Evolutionary conservation across 306 rosid species (phyloP), one percentile per base, ranked within the genome.

Genomic region (Cicer bijugum): DNA sequence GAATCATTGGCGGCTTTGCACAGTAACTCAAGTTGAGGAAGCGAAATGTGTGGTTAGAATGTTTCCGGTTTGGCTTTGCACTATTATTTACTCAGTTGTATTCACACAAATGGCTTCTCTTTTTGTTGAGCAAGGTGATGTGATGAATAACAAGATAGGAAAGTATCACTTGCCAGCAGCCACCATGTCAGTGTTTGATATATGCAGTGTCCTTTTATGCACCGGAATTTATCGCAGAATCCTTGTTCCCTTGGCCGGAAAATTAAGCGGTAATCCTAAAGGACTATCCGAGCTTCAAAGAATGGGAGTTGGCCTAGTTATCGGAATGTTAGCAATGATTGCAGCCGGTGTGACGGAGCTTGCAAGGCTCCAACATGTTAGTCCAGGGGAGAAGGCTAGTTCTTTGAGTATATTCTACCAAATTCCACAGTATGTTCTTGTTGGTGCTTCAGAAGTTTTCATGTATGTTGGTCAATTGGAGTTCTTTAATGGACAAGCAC

Each of bases 61-160:
- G 88, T 11, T 86, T 3, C 92, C 92, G 0, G 85, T 88, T 68
- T 88, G 92, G 90, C 58, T 82, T 5, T 88, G 92, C 77, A 88
- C 92, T 0, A 88, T 88, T 58, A 80, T 86, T 52, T 87, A 87
- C 72, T 87, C 91, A 2, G 88, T 88, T 20, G 83, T 82, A 17
- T 88, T 88, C 44, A 86, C 92, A 0, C 92, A 88, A 78, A 88
- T 88, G 92, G 90, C 92, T 43, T 88, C 92, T 19, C 81, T 86
- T 7, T 88, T 88, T 39, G 90, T 88, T 0, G 90, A 88, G 77
- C 92, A 88, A 80, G 92, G 92, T 0, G 90, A 82, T 51, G 88
- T 82, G 11, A 88, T 88, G 92, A 56, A 82, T 80, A 38, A 80
- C 61, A 35, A 70, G 43, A 4, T 85, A 1, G 79, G 81, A 6